Evolutionary conservation across 495 filamentous ascomycete species (phyloP), one percentile per base, ranked within the genome.

Genomic region (Letharia lupina): DNA sequence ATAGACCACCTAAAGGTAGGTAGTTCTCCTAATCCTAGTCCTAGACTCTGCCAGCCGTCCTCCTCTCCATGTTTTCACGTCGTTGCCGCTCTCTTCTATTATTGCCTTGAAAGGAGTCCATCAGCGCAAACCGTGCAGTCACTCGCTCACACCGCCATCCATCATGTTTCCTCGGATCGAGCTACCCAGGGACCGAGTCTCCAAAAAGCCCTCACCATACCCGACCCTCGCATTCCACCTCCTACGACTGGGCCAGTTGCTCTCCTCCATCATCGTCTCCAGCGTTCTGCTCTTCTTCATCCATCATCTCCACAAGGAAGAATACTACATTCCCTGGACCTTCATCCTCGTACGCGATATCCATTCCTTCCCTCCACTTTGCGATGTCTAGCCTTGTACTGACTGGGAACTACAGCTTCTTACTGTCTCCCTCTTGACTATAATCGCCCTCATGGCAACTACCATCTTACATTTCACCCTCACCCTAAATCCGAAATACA

Each of bases 221-320:
- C 83, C 82, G 42, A 65, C 77, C 4, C 65, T 86, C 18, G 77
- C 81, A 2, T 90, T 88, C 72, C 84, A 90, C 70, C 63, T 76
- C 54, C 76, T 88, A 47, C 79, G 86, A 40, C 67, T 72, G 50
- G 63, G 77, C 23, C 79, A 80, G 65, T 75, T 86, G 16, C 63
- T 87, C 35, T 83, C 84, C 20, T 75, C 84, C 7, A 44, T 86
- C 63, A 76, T 88, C 40, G 83, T 87, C 67, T 80, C 75, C 40
- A 78, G 76, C 62, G 82, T 89, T 48, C 81, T 89, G 70, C 76
- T 75, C 58, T 84, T 84, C 68, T 90, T 90, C 75, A 80, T 83
- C 62, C 82, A 80, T 69, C 80, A 87, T 67, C 80, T 89, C 41
- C 78, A 79, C 59, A 68, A 75, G 45, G 82, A 83, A 65, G 74